Evolutionary conservation across 331 rosid genomes (phyloP).

Genomic region (Telfairia occidentalis): DNA sequence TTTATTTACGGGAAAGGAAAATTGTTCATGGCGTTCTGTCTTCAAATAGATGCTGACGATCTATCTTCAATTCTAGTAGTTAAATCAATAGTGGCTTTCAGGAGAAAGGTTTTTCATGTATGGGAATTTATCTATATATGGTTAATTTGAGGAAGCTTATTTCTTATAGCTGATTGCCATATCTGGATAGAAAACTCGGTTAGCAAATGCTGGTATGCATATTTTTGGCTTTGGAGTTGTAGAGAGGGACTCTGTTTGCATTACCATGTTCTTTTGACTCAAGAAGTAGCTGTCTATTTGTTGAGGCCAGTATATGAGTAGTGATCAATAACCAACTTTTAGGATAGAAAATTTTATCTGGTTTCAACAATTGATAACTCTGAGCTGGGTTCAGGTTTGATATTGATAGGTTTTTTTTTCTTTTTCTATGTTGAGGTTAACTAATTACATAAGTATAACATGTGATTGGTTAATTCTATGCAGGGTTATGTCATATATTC

Average conservation of each 20-base stretch:
- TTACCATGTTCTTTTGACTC: not conserved
- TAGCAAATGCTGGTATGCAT: not conserved
- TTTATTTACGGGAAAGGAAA: not conserved
- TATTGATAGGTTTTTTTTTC: not conserved
- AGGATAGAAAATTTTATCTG: not conserved
- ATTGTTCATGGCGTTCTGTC: not conserved
- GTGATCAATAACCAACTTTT: not conserved
- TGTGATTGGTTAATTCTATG: constrained; percentile 11
- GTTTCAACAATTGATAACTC: not conserved
- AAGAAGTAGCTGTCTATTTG: not conserved
- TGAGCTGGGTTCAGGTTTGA: not conserved
- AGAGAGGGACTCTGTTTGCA: not conserved
- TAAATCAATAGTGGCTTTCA: not conserved
- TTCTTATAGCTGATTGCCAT: not conserved
- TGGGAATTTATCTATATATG: not conserved
- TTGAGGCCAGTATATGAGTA: not conserved
- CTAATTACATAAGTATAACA: not conserved
- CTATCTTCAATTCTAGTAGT: not conserved
- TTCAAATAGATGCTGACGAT: not conserved
- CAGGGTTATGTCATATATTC: constrained; percentile 94
- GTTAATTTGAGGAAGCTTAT: not conserved
- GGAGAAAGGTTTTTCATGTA: not conserved
- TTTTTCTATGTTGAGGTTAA: not conserved
- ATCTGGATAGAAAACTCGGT: not conserved
- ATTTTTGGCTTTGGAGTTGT: not conserved